phyloP scores from a whole-genome alignment of 2,329 filamentous ascomycete genomes.

The Chrysoporthe deuterocubensis region DNA sequence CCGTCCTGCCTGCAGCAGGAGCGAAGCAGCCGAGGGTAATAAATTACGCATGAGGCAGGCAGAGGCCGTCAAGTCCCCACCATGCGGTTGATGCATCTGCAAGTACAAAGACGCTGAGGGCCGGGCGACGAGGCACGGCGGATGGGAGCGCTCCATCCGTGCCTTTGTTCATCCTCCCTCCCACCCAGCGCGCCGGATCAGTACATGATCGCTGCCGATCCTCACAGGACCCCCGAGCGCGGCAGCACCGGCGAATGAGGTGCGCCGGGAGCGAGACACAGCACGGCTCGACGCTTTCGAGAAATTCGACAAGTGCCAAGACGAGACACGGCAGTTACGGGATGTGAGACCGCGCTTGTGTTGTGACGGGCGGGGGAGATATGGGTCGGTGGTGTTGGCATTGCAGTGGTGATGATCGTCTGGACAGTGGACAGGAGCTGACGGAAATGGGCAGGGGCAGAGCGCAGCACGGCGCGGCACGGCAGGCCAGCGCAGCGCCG shows the following conservation, averaged over 20 bases:
- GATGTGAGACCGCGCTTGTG: not conserved
- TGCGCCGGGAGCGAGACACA: not conserved
- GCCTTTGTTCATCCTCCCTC: not conserved
- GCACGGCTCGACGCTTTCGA: not conserved
- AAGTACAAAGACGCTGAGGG: not conserved
- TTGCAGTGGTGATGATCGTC: not conserved
- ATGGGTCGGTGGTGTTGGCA: not conserved
- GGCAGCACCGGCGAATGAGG: not conserved
- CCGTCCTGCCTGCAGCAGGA: not conserved
- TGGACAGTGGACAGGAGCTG: not conserved
- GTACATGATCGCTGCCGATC: slow-evolving; percentile 8
- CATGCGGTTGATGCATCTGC: not conserved
- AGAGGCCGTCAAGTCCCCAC: not conserved
- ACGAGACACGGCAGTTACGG: slow-evolving; percentile 4
- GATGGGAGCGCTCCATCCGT: not conserved
- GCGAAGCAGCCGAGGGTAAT: not conserved
- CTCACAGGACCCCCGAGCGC: not conserved
- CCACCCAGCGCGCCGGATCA: not conserved
- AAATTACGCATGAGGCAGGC: not conserved
- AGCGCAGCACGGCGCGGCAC: not conserved
- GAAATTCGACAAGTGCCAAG: not conserved
- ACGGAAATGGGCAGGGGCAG: not conserved
- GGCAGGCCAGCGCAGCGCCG: not conserved
- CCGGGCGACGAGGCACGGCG: not conserved
- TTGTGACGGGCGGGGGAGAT: not conserved